Evolutionary conservation across 2,329 filamentous ascomycete genomes (phyloP).

Genomic region (Penicillium sp.): DNA sequence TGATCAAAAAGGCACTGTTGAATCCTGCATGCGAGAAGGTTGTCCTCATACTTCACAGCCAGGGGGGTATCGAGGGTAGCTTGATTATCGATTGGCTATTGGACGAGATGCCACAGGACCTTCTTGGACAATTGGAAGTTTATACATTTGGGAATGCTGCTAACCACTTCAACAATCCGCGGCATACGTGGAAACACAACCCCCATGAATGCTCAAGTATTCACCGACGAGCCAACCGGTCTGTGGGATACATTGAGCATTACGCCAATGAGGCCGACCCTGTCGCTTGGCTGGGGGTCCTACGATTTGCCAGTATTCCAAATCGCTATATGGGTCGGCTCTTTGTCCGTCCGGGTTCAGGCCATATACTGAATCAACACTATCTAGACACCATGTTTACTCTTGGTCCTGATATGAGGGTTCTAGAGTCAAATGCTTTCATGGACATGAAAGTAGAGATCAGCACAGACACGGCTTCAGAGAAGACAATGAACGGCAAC

Average conservation of each 20-base stretch:
- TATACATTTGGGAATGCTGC: conserved; percentile 73
- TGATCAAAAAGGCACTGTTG: conserved; percentile 61
- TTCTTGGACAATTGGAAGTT: conserved; percentile 66
- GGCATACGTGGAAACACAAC: conserved; percentile 37
- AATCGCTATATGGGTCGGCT: conserved; percentile 50
- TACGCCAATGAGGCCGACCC: conserved; percentile 72
- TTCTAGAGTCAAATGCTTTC: conserved; percentile 32
- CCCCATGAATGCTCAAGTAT: background rate
- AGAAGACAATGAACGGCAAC: background rate
- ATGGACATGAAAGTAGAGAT: conserved; percentile 32
- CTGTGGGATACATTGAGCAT: conserved; percentile 70
- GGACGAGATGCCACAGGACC: conserved; percentile 62
- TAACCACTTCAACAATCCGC: conserved; percentile 76
- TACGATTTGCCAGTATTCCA: conserved; percentile 57
- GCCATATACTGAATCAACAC: conserved; percentile 45
- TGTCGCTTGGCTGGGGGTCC: conserved; percentile 68
- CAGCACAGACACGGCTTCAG: background rate
- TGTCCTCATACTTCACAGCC: conserved; percentile 69
- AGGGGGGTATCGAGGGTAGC: conserved; percentile 70
- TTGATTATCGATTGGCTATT: conserved; percentile 73
- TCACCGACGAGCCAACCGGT: background rate
- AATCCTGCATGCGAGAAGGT: conserved; percentile 62
- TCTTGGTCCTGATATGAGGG: conserved; percentile 24
- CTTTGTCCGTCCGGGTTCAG: conserved; percentile 42
- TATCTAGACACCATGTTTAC: conserved; percentile 45